Conservation (phyloP, 2,329 filamentous ascomycete species). For the Xylaria hypoxylon region DNA sequence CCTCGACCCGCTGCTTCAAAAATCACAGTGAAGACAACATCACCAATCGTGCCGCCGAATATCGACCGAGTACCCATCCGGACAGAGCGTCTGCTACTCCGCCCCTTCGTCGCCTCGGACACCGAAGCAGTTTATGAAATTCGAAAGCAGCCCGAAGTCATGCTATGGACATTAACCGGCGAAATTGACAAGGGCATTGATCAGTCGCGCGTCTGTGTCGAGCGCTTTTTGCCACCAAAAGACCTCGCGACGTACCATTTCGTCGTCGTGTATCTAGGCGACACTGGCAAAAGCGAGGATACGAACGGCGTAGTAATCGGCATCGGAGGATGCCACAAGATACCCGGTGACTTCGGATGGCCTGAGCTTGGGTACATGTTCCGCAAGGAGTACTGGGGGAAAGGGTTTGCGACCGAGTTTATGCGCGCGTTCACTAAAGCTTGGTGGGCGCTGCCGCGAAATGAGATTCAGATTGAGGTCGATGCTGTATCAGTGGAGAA, state of each 20-base stretch:
- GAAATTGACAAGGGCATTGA: constrained; percentile 57
- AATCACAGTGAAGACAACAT: constrained; percentile 61
- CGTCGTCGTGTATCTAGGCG: constrained; percentile 54
- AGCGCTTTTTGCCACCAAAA: constrained; percentile 59
- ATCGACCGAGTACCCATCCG: constrained; percentile 54
- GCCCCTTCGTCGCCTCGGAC: constrained; percentile 63
- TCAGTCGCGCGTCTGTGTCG: constrained; percentile 57
- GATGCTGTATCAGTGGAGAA: constrained; percentile 52
- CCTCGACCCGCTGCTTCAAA: constrained; percentile 18
- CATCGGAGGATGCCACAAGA: constrained; percentile 56
- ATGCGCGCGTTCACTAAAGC: constrained; percentile 58
- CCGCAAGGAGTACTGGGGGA: constrained; percentile 64
- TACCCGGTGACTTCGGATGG: constrained; percentile 59
- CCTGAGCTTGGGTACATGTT: constrained; percentile 71
- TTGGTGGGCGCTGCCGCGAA: constrained; percentile 64
- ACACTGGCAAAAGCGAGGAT: constrained; percentile 54
- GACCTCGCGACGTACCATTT: constrained; percentile 68
- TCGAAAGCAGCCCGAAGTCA: constrained; percentile 69
- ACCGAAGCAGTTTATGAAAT: constrained; percentile 62
- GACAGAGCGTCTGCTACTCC: constrained; percentile 67
- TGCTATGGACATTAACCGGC: constrained; percentile 66
- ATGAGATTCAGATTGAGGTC: constrained; percentile 56
- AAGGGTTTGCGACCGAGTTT: constrained; percentile 69
- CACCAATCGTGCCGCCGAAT: constrained; percentile 59
- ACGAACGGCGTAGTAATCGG: constrained; percentile 65